phyloP scores from a whole-genome alignment of 2,329 filamentous ascomycete species.

The Phyllosticta citriasiana region DNA sequence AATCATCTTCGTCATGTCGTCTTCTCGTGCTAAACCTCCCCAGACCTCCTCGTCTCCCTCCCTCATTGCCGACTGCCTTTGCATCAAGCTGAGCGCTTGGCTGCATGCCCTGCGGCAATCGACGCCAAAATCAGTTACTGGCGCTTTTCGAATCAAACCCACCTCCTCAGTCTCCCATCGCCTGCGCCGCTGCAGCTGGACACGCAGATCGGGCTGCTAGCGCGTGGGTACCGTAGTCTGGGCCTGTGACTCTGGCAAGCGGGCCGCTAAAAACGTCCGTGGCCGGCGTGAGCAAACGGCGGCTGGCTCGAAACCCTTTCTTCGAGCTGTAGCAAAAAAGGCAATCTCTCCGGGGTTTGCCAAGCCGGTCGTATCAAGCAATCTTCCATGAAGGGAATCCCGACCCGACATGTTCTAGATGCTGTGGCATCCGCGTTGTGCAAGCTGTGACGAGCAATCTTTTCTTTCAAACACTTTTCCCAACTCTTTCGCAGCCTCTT shows the following conservation, averaged over 20 bases:
- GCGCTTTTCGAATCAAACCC: neutral
- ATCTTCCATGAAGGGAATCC: neutral
- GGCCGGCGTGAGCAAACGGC: neutral
- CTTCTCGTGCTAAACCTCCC: neutral
- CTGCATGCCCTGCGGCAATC: neutral
- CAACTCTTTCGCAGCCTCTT: neutral
- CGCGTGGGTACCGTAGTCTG: neutral
- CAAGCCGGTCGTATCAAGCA: neutral
- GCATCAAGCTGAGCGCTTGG: neutral
- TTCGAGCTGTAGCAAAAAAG: neutral
- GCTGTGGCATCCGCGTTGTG: neutral
- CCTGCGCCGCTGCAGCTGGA: neutral
- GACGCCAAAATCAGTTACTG: neutral
- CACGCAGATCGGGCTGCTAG: neutral
- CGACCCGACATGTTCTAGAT: neutral
- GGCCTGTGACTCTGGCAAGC: neutral
- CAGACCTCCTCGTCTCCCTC: neutral
- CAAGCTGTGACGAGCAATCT: neutral
- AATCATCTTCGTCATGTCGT: neutral
- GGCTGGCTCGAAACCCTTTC: neutral
- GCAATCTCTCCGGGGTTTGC: neutral
- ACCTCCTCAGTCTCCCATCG: neutral
- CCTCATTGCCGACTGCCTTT: neutral
- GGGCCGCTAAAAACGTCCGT: neutral
- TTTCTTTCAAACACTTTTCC: neutral